A percentile compares a stretch with the other conserved stretches of the same genome.
These are phyloP conservation scores for Arthonia radiata DNA, from an alignment of 495 filamentous ascomycete genomes.

Conservation along the genomic window DNA sequence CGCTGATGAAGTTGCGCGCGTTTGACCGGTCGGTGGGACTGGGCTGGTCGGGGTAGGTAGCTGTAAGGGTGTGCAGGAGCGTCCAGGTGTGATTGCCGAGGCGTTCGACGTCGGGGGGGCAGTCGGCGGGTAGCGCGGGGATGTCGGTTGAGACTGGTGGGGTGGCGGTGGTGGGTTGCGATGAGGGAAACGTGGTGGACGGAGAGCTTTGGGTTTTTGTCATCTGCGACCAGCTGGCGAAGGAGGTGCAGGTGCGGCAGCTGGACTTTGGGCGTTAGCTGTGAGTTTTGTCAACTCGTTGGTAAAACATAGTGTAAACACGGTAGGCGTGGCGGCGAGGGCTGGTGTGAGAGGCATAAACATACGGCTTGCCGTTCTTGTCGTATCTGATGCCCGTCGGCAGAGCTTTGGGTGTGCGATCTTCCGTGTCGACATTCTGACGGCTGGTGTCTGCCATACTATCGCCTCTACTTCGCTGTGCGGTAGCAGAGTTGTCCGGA, in stretches of 20 bases:
- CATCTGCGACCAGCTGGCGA: constrained; percentile 41
- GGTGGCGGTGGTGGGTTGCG: constrained; percentile 8
- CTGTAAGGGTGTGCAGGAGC: constrained; percentile 71
- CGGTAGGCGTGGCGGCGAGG: constrained; percentile 2
- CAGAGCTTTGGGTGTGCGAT: constrained; percentile 15
- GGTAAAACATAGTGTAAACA: background rate
- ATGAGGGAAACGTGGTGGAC: constrained; percentile 11
- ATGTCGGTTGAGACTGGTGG: constrained; percentile 12
- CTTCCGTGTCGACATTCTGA: constrained; percentile 9
- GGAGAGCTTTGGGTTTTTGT: constrained; percentile 34
- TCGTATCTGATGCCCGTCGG: constrained; percentile 71
- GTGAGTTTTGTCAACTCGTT: constrained; percentile 1
- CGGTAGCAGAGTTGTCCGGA: background rate
- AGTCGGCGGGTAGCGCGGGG: constrained; percentile 25
- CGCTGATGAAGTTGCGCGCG: constrained; percentile 47
- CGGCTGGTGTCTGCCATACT: constrained; percentile 5
- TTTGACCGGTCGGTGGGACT: constrained; percentile 40
- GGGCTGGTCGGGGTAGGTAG: constrained; percentile 52
- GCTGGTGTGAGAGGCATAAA: constrained; percentile 1
- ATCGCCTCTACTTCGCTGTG: background rate
- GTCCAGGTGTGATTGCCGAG: constrained; percentile 83
- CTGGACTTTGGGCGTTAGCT: constrained; percentile 20
- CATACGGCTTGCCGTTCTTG: constrained; percentile 91
- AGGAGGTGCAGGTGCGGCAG: constrained; percentile 69
- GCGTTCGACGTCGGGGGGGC: constrained; percentile 55